Evolutionary conservation across 768 basidiomycete species (phyloP), one percentile per base, ranked within the genome.

Genomic region (Phaeotremella skinneri): DNA sequence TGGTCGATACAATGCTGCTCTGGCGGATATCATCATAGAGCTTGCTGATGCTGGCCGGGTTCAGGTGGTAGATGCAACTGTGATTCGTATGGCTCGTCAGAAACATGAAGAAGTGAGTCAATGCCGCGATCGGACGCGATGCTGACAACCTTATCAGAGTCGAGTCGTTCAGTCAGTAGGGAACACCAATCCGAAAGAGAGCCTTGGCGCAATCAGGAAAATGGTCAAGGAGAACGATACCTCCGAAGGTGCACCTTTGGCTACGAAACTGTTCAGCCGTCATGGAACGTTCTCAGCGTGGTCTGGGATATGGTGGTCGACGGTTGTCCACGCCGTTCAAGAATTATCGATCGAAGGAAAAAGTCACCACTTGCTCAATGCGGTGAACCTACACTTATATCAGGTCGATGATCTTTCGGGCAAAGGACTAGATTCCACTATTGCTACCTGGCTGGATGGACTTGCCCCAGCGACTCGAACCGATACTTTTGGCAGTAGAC

Each of bases 11-110:
- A 56, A 68, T 48, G 54, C 43, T 2, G 52, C 51, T 14, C 49
- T 68, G 2, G 39, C 61, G 9, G 50, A 52, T 17, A 26, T 70
- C 2, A 34, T 73, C 39, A 39, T 56, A 3, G 55, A 65, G 17
- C 57, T 73, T 9, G 68, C 53, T 9, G 31, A 56, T 43, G 52
- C 52, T 31, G 67, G 65, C 7, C 55, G 69, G 25, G 31, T 68
- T 27, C 49, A 52, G 2, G 45, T 43, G 3, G 71, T 67, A 30
- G 71, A 73, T 31, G 53, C 52, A 27, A 59, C 58, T 2, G 69
- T 66, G 21, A 54, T 70, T 21, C 55, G 51, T 23, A 41, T 57
- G 32, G 52, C 58, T 54, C 16, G 52, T 13, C 41, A 49, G 17
- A 27, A 59, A 49, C 39, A 61, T 41, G 34, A 31, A 37, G 57